Evolutionary conservation across 2,329 filamentous ascomycete genomes (phyloP).

Genomic region (Arthrobotrys entomopaga): DNA sequence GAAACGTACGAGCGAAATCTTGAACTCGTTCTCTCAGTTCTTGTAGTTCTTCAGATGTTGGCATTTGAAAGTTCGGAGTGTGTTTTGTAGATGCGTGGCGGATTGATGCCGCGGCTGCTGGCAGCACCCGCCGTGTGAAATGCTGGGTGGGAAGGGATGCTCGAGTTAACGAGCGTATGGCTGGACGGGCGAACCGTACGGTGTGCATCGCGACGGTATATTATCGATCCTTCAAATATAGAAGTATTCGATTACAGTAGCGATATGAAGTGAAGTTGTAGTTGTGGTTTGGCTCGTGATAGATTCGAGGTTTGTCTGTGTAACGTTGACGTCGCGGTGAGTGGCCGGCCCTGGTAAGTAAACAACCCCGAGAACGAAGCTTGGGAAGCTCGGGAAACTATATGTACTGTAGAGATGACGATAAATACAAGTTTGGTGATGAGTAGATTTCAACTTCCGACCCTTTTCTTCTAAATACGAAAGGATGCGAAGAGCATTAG

Average conservation of each 20-base stretch:
- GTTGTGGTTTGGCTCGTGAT: neutral
- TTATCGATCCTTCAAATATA: neutral
- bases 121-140: conserved; percentile 62
- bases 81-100: conserved; percentile 74
- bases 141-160: neutral
- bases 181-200: conserved; percentile 32
- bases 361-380: neutral
- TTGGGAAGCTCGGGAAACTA: neutral
- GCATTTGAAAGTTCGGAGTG: conserved; percentile 73
- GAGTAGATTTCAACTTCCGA: neutral
- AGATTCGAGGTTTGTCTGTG: neutral
- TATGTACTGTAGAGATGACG: no score
- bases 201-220: conserved; percentile 17
- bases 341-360: neutral
- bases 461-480: neutral
- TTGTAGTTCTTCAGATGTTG: conserved; percentile 76
- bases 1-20: conserved; percentile 75
- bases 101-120: conserved; percentile 61
- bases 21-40: conserved; percentile 86
- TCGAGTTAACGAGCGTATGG: conserved; percentile 21
- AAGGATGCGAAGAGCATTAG: neutral
- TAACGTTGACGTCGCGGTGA: conserved; percentile 10
- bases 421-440: neutral
- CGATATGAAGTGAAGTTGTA: neutral
- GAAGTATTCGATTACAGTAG: neutral